These are phyloP conservation scores for Cladosporium sp. DNA, from an alignment of 2,329 filamentous ascomycete genomes.

Conservation along the genomic window DNA sequence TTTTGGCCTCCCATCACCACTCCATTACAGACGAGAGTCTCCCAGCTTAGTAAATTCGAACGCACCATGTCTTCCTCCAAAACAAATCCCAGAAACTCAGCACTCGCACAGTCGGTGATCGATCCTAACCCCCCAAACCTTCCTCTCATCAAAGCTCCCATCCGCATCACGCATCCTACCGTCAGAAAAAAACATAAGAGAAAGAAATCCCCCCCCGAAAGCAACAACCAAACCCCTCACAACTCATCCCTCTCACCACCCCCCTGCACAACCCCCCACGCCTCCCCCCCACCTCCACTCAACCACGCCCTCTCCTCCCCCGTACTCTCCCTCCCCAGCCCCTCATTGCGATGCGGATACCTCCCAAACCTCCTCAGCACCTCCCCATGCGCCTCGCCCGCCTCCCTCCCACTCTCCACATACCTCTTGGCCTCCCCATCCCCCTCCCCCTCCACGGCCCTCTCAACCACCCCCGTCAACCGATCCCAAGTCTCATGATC, in stretches of 20 bases:
- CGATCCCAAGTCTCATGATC: slow-evolving; percentile 40
- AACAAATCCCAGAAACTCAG: no score
- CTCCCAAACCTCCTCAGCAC: slow-evolving; percentile 53
- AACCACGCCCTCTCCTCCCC: slow-evolving; percentile 49
- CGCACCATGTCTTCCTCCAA: no score
- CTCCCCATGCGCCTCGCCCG: slow-evolving; percentile 44
- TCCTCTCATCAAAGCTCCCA: no score
- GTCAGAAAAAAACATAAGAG: no score
- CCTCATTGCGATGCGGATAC: slow-evolving; percentile 55
- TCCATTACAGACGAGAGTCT: no score
- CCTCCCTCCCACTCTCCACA: slow-evolving; percentile 31
- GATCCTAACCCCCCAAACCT: no score
- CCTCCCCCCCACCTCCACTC: slow-evolving; percentile 33
- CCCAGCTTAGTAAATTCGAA: no score
- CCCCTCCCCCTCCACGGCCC: slow-evolving; percentile 28
- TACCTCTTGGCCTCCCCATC: slow-evolving; percentile 29
- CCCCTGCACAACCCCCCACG: slow-evolving; percentile 35
- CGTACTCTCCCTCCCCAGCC: slow-evolving; percentile 46
- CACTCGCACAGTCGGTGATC: no score
- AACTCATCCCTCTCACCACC: slow-evolving; percentile 13
- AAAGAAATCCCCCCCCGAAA: no score
- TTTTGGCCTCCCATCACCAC: no score
- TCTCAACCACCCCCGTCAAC: slow-evolving; percentile 30
- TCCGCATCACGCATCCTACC: no score
- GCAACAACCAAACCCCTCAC: no score